These are phyloP conservation scores for Cordyceps tenuipes DNA, from an alignment of 2,329 filamentous ascomycete genomes.

Conservation along the genomic window DNA sequence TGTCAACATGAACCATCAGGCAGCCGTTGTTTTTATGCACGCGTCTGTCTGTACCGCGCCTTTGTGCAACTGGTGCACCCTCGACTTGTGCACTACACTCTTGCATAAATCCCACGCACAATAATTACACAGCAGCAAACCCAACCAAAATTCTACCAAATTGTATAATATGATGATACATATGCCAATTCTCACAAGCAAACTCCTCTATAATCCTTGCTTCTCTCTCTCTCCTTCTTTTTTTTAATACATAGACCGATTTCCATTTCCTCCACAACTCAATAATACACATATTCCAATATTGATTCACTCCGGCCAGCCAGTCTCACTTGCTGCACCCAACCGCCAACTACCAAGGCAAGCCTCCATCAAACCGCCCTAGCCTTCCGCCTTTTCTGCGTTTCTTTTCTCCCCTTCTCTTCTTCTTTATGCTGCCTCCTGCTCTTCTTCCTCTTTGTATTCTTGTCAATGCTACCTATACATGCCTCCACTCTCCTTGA, in stretches of 20 bases:
- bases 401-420: no score
- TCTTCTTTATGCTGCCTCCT: neutral
- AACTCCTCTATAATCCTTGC: neutral
- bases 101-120: neutral
- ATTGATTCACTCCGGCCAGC: neutral
- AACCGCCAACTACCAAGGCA: neutral
- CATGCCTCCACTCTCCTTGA: neutral
- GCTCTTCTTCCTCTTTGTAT: neutral
- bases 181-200: neutral
- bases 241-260: neutral
- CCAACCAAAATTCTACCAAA: neutral
- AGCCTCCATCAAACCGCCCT: neutral
- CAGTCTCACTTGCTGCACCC: neutral
- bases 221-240: no score
- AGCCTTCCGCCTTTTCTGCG: neutral
- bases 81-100: no score
- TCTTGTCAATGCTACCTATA: conserved; percentile 9
- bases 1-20: no score
- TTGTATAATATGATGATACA: neutral
- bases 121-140: neutral
- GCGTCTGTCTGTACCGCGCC: no score
- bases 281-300: neutral
- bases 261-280: neutral
- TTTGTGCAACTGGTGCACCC: no score
- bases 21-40: no score